A percentile compares a stretch with the other conserved stretches of the same genome.
Conservation (phyloP, 2,329 filamentous ascomycete species). For the Acarospora socialis region DNA sequence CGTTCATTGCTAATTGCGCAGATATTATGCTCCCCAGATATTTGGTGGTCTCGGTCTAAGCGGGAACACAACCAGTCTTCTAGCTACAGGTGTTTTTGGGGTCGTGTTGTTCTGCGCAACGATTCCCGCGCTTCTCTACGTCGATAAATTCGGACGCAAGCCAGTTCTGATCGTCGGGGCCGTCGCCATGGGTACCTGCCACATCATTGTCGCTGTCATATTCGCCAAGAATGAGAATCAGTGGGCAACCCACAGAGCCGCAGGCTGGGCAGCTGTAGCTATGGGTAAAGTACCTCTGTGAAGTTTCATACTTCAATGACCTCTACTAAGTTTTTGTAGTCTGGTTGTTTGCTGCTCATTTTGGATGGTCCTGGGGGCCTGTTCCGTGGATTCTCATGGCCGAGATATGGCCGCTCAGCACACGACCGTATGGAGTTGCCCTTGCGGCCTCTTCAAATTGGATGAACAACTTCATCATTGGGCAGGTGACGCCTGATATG, state of each 20-base stretch:
- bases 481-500: slow-evolving; percentile 57
- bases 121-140: slow-evolving; percentile 27
- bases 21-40: slow-evolving; percentile 27
- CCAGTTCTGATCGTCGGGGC: slow-evolving; percentile 35
- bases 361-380: slow-evolving; percentile 59
- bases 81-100: slow-evolving; percentile 27
- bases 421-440: slow-evolving; percentile 55
- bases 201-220: slow-evolving; percentile 58
- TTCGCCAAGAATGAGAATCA: slow-evolving; percentile 47
- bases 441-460: slow-evolving; percentile 53
- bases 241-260: slow-evolving; percentile 43
- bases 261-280: slow-evolving; percentile 54
- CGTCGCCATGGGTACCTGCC: slow-evolving; percentile 56
- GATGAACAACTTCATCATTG: slow-evolving; percentile 49
- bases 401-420: slow-evolving; percentile 60
- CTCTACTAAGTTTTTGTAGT: too few relatives aligned
- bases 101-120: slow-evolving; percentile 26
- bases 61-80: slow-evolving; percentile 24
- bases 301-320: too few relatives aligned
- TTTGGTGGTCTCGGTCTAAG: slow-evolving; percentile 23
- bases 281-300: too few relatives aligned
- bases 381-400: slow-evolving; percentile 57
- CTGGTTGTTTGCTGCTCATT: slow-evolving; percentile 62
- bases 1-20: too few relatives aligned
- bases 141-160: slow-evolving; percentile 28